Evolutionary conservation across 345 rosid genomes (phyloP).

Genomic region (Cardamine chenopodiifolia): DNA sequence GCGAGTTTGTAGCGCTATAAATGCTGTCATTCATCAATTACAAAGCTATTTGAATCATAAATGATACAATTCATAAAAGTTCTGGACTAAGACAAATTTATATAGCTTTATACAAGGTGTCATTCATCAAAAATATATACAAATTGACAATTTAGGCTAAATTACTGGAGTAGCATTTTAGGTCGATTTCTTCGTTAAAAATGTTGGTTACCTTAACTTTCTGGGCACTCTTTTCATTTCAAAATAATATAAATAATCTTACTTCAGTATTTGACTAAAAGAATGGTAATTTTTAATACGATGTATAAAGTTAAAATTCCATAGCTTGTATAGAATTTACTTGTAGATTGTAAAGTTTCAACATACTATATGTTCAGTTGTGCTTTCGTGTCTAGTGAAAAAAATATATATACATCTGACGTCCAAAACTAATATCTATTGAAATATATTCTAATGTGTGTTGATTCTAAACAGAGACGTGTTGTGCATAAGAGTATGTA

Average conservation of each 20-base stretch:
- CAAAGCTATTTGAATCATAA: background rate
- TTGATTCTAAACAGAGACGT: background rate
- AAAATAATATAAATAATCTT: too few relatives aligned
- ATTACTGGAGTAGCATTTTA: too few relatives aligned
- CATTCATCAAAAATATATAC: too few relatives aligned
- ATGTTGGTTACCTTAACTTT: background rate
- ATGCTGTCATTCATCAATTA: background rate
- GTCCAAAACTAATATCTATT: background rate
- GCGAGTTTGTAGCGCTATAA: background rate
- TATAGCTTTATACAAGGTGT: too few relatives aligned
- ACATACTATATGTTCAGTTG: background rate
- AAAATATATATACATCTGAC: background rate
- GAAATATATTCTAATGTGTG: background rate
- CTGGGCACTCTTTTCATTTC: background rate
- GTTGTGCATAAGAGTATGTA: slow-evolving; percentile 25
- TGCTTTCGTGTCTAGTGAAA: background rate
- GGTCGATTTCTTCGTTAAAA: background rate
- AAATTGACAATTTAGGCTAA: too few relatives aligned
- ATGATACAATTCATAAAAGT: background rate
- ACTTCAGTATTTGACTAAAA: background rate
- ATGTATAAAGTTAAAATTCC: too few relatives aligned
- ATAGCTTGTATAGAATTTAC: too few relatives aligned
- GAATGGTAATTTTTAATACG: background rate
- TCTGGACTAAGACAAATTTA: background rate
- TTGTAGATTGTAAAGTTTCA: too few relatives aligned